Evolutionary conservation across 208 protist genomes (phyloP).

Genomic region (Leishmania martiniquensis): DNA sequence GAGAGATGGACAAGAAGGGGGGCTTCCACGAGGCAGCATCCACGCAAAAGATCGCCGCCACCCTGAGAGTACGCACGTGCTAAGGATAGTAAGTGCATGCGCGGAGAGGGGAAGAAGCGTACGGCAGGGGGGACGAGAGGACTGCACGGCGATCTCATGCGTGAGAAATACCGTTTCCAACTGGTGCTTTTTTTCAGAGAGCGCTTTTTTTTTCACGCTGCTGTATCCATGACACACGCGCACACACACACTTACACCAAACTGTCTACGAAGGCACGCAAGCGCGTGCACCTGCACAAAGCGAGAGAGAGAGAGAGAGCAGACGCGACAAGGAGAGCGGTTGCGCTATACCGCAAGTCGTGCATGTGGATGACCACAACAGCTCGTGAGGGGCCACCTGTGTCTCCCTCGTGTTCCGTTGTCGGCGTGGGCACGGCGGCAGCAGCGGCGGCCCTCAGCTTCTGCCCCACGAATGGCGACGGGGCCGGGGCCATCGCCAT

Average conservation of each 20-base stretch:
- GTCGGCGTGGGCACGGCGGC: background rate
- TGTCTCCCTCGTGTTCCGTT: background rate
- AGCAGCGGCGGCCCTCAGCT: background rate
- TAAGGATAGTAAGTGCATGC: no score
- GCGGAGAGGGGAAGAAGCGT: background rate
- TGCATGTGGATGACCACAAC: no score
- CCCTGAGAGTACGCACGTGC: no score
- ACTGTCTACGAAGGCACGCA: no score
- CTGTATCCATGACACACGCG: background rate
- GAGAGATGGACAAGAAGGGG: background rate
- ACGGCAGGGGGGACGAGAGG: background rate
- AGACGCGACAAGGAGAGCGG: background rate
- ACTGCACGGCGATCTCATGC: no score
- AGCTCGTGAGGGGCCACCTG: no score
- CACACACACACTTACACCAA: background rate
- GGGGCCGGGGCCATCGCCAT: background rate
- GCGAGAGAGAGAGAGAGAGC: background rate
- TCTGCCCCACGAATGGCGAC: background rate
- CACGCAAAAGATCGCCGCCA: no score
- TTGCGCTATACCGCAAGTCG: no score
- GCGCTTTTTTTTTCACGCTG: no score
- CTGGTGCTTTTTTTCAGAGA: no score
- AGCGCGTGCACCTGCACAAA: no score
- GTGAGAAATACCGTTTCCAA: background rate
- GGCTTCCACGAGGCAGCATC: no score